phyloP scores from a whole-genome alignment of 2,329 filamentous ascomycete species.

The Diaporthe aspalathi region DNA sequence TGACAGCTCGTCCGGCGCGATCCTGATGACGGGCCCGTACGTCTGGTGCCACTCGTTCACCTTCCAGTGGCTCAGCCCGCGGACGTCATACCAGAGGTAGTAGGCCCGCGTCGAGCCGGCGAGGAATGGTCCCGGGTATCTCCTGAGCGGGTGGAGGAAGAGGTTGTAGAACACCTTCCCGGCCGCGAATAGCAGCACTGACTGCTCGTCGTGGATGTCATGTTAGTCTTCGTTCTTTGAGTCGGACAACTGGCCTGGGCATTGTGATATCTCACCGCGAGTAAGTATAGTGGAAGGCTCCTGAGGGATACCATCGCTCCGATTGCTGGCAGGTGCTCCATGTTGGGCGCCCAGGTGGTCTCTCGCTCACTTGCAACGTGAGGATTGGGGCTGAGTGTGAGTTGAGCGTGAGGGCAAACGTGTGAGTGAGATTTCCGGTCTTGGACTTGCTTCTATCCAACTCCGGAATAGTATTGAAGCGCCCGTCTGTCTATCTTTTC shows the following conservation, averaged over 20 bases:
- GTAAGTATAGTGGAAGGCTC: neutral
- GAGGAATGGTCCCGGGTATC: conserved; percentile 41
- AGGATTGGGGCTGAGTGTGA: neutral
- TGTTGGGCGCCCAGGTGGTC: neutral
- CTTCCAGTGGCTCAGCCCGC: conserved; percentile 33
- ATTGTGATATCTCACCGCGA: neutral
- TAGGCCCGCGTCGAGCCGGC: conserved; percentile 38
- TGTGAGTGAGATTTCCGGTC: neutral
- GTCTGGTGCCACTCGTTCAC: conserved; percentile 34
- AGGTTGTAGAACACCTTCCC: conserved; percentile 38
- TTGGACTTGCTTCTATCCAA: neutral
- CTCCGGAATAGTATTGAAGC: neutral
- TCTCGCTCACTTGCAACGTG: neutral
- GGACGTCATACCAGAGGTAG: conserved; percentile 30
- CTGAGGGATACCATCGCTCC: conserved; percentile 5
- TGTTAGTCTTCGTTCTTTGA: neutral
- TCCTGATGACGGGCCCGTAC: conserved; percentile 31
- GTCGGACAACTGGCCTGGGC: neutral
- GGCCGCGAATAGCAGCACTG: neutral
- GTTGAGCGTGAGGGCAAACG: neutral
- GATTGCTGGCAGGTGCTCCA: neutral
- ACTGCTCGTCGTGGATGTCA: neutral
- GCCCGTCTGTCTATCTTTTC: neutral
- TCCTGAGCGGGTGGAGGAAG: conserved; percentile 41
- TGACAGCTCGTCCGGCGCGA: conserved; percentile 33